phyloP scores from a whole-genome alignment of 2,329 filamentous ascomycete genomes.

The Colletotrichum sp. region DNA sequence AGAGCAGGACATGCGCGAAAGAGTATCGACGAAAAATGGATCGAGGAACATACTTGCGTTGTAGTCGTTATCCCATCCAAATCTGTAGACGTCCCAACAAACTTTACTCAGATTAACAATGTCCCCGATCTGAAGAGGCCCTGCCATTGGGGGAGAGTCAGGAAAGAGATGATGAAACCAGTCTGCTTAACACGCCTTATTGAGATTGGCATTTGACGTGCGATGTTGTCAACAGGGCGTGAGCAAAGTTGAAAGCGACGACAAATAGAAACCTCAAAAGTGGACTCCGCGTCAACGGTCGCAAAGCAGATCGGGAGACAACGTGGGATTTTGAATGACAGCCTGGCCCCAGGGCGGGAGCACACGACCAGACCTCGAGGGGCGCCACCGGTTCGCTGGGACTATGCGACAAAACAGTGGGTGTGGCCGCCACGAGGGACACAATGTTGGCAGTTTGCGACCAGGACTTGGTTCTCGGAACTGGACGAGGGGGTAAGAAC shows the following conservation, averaged over 20 bases:
- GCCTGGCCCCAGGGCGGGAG: background rate
- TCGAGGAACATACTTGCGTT: slow-evolving; percentile 31
- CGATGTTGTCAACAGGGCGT: background rate
- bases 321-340: background rate
- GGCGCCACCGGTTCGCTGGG: background rate
- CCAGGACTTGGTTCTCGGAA: background rate
- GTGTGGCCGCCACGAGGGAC: slow-evolving; percentile 1
- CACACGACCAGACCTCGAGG: background rate
- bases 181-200: slow-evolving; percentile 3
- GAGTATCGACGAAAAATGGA: background rate
- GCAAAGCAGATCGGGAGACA: background rate
- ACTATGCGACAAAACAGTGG: background rate
- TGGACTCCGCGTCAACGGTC: background rate
- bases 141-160: slow-evolving; percentile 9
- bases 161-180: background rate
- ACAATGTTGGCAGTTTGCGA: background rate
- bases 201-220: background rate
- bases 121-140: slow-evolving; percentile 32
- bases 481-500: background rate
- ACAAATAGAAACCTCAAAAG: slow-evolving; percentile 8
- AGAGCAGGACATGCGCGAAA: background rate
- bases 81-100: slow-evolving; percentile 37
- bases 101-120: slow-evolving; percentile 34
- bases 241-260: background rate
- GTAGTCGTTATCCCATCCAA: slow-evolving; percentile 35